Evolutionary conservation across 2,329 filamentous ascomycete species (phyloP).

Genomic region (Botryotinia globosa): DNA sequence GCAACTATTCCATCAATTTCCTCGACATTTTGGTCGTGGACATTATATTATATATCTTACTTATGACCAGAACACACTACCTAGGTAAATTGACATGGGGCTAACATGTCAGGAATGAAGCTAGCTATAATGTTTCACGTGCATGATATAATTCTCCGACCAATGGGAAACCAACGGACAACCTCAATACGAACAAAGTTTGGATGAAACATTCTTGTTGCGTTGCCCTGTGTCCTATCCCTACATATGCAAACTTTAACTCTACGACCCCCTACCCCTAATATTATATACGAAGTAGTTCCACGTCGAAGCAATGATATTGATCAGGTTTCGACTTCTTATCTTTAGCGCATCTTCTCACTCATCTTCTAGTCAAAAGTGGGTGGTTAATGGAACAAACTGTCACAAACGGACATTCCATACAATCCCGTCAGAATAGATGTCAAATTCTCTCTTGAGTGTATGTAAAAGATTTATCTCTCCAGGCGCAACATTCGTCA

Average conservation of each 20-base stretch:
- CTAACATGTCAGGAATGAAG: background rate
- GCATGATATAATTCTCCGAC: background rate
- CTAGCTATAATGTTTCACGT: background rate
- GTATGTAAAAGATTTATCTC: background rate
- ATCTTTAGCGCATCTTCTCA: background rate
- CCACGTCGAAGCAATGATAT: background rate
- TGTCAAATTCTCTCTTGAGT: background rate
- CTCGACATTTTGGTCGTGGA: background rate
- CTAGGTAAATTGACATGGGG: background rate
- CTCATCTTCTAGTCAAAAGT: slow-evolving; percentile 7
- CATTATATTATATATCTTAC: background rate
- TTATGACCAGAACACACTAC: background rate
- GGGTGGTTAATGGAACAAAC: background rate
- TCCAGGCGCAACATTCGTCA: background rate
- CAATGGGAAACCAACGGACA: background rate
- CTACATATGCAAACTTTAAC: background rate
- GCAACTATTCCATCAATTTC: background rate
- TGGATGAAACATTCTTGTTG: background rate
- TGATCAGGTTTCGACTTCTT: slow-evolving; percentile 5
- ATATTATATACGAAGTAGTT: background rate
- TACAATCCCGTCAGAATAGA: background rate
- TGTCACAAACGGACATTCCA: slow-evolving; percentile 6
- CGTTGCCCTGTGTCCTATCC: background rate
- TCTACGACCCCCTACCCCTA: background rate
- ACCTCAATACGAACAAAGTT: background rate